Percentiles rank a stretch among this genome's conserved stretches.
Evolutionary conservation across 2,329 filamentous ascomycete genomes (phyloP).

Genomic region (Cercospora brassicicola): DNA sequence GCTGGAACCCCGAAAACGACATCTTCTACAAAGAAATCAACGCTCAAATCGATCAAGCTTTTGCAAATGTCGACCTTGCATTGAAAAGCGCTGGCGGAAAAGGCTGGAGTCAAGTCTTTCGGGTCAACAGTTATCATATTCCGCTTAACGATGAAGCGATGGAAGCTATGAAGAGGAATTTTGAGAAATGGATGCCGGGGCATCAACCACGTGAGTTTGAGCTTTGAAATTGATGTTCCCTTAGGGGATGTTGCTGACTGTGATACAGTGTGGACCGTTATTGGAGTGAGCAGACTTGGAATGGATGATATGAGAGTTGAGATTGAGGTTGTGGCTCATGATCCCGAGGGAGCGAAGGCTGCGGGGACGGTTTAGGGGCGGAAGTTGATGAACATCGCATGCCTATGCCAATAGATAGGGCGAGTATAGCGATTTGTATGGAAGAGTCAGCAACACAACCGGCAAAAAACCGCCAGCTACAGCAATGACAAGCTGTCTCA

Average conservation of each 20-base stretch:
- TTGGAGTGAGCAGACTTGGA: slow-evolving; percentile 54
- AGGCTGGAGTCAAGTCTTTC: slow-evolving; percentile 10
- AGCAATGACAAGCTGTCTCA: no score
- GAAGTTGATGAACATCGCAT: background rate
- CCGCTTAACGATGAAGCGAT: slow-evolving; percentile 30
- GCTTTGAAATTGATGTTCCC: no score
- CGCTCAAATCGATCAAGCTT: background rate
- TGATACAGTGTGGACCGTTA: slow-evolving; percentile 45
- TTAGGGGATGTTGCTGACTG: background rate
- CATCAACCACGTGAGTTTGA: slow-evolving; percentile 50
- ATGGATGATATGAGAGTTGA: slow-evolving; percentile 58
- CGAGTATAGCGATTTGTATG: no score
- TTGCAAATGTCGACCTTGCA: background rate
- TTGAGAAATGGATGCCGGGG: slow-evolving; percentile 51
- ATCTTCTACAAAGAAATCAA: background rate
- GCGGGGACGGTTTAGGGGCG: background rate
- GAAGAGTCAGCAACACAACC: no score
- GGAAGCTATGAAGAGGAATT: slow-evolving; percentile 49
- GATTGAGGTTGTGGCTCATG: slow-evolving; percentile 52
- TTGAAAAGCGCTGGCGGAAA: background rate
- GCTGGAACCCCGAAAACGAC: background rate
- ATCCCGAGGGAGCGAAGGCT: slow-evolving; percentile 12
- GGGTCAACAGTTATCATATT: slow-evolving; percentile 38
- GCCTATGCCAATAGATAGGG: no score
- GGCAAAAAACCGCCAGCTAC: no score